phyloP scores from a whole-genome alignment of 768 basidiomycete species.

The Fibroporia radiculosa region DNA sequence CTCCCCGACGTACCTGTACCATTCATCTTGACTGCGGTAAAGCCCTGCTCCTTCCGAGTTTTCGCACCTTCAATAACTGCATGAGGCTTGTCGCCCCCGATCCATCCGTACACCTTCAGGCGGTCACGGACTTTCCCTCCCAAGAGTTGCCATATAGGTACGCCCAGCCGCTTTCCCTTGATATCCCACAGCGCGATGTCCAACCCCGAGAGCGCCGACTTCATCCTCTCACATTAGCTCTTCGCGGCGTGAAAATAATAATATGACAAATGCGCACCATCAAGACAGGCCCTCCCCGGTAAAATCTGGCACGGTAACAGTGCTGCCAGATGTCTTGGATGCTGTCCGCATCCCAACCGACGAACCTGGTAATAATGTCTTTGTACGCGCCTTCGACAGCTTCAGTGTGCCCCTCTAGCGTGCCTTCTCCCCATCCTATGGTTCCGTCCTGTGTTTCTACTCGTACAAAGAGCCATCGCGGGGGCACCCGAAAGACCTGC shows the following conservation, averaged over 20 bases:
- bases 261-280: slow-evolving; percentile 35
- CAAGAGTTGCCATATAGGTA: slow-evolving; percentile 46
- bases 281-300: slow-evolving; percentile 62
- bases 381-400: slow-evolving; percentile 60
- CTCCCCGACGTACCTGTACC: slow-evolving; percentile 35
- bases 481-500: slow-evolving; percentile 59
- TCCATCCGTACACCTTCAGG: slow-evolving; percentile 53
- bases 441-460: slow-evolving; percentile 56
- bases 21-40: slow-evolving; percentile 71
- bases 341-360: slow-evolving; percentile 52
- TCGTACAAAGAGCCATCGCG: slow-evolving; percentile 67
- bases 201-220: slow-evolving; percentile 50
- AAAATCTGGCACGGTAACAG: slow-evolving; percentile 61
- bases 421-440: slow-evolving; percentile 71
- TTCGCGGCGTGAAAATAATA: neutral
- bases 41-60: slow-evolving; percentile 50
- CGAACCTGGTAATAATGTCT: slow-evolving; percentile 52
- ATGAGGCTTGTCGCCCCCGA: slow-evolving; percentile 38
- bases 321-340: slow-evolving; percentile 72
- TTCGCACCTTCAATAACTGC: slow-evolving; percentile 46
- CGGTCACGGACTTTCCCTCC: slow-evolving; percentile 62
- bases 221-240: neutral
- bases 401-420: slow-evolving; percentile 68
- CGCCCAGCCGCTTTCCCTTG: slow-evolving; percentile 70
- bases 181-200: slow-evolving; percentile 75